Base-by-base conservation (phyloP, 331 rosid genomes). In the Quercus phellos region DNA sequence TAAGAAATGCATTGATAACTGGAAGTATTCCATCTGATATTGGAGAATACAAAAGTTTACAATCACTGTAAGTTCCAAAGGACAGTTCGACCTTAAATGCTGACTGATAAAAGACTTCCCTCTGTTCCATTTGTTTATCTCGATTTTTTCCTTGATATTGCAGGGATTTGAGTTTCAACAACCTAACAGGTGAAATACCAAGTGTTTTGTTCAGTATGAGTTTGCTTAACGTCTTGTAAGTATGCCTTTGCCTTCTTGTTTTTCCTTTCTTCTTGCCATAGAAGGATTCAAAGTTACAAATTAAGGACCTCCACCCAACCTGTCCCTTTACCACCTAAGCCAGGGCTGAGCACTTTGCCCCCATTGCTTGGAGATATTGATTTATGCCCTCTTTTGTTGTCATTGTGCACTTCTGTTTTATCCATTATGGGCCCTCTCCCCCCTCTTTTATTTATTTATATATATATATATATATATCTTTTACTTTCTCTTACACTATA, bases 151-250 rank as follows among this genome's bases (percentile, higher is more conserved):
- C 51, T 43, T 43, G 4, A 11, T 43, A 2, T 43, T 43, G 38
- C 69, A 61, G 42, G 42, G 69, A 61, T 29, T 61, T 61, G 69
- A 29, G 69, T 61, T 61, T 61, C 69, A 61, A 61, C 69, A 61
- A 61, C 42, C 6, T 61, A 61, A 61, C 69, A 16, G 69, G 69
- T 7, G 19, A 16, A 61, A 61, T 61, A 27, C 69, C 68, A 5
- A 29, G 43, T 29, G 42, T 0, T 61, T 61, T 61, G 21, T 61
- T 61, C 69, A 16, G 29, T 6, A 61, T 29, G 22, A 16, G 42
- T 29, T 29, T 21, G 1, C 69, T 29, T 16, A 1, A n/a, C 1
- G 0, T 4, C 69, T 29, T 61, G 69, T 61, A 61, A 61, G 30
- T 13, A 61, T 43, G 14, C 51, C 19, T 10, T 22, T 29, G 17